phyloP scores from a whole-genome alignment of 768 basidiomycete genomes.

The Chiua virens region DNA sequence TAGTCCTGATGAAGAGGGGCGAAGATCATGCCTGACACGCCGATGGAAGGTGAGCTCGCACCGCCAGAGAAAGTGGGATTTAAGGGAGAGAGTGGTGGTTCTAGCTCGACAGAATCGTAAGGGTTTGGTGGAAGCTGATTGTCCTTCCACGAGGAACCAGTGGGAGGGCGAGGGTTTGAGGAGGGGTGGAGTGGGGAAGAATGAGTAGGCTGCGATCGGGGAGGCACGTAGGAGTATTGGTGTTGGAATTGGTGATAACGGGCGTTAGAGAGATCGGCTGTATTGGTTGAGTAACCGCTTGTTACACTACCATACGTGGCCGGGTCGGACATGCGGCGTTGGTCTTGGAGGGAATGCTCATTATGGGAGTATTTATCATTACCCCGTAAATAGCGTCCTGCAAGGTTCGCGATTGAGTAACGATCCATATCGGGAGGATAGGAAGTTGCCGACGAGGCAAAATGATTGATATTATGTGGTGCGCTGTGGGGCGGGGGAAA shows the following conservation, averaged over 20 bases:
- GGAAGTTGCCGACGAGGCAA: constrained; percentile 42
- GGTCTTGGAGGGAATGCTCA: constrained; percentile 46
- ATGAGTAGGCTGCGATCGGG: constrained; percentile 39
- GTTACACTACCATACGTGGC: constrained; percentile 47
- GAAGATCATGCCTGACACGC: constrained; percentile 36
- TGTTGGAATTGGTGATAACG: constrained; percentile 46
- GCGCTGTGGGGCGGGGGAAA: constrained; percentile 43
- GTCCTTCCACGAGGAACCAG: constrained; percentile 34
- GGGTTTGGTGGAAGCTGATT: constrained; percentile 31
- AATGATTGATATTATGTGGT: constrained; percentile 46
- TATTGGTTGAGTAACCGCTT: constrained; percentile 33
- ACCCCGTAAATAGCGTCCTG: constrained; percentile 42
- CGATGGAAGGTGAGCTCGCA: constrained; percentile 35
- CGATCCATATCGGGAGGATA: constrained; percentile 42
- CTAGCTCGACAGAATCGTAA: constrained; percentile 38
- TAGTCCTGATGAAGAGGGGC: constrained; percentile 50
- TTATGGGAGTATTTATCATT: constrained; percentile 36
- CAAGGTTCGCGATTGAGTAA: constrained; percentile 37
- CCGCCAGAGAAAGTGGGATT: constrained; percentile 53
- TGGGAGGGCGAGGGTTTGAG: constrained; percentile 43
- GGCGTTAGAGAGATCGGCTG: constrained; percentile 31
- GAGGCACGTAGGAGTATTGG: constrained; percentile 33
- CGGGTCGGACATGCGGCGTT: constrained; percentile 71
- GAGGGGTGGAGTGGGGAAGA: constrained; percentile 48
- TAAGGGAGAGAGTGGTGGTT: constrained; percentile 55